These are phyloP conservation scores for Verticillium klebahnii DNA, from an alignment of 2,329 filamentous ascomycete species.

Conservation along the genomic window DNA sequence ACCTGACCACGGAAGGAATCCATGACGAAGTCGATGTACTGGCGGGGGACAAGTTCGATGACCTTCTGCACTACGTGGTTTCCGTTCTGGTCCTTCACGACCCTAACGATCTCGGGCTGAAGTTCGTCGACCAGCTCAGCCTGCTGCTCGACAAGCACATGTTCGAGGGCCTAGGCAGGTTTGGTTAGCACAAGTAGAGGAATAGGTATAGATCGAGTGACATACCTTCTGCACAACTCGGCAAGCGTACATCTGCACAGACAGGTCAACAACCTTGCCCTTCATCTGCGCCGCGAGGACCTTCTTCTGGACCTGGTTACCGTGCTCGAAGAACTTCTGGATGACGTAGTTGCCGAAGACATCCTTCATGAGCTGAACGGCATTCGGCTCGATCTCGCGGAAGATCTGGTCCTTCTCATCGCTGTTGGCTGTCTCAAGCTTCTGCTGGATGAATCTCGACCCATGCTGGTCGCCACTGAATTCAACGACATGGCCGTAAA, in stretches of 20 bases:
- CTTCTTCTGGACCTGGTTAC: conserved; percentile 89
- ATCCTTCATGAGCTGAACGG: conserved; percentile 87
- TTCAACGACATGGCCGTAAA: conserved; percentile 83
- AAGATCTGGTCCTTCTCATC: conserved; percentile 94
- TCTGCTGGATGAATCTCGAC: conserved; percentile 91
- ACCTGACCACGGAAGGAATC: conserved; percentile 74
- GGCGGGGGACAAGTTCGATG: conserved; percentile 72
- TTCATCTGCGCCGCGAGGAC: conserved; percentile 82
- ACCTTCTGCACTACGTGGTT: conserved; percentile 97
- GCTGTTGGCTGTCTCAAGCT: conserved; percentile 86
- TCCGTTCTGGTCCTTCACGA: conserved; percentile 83
- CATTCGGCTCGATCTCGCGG: conserved; percentile 78
- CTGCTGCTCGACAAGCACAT: conserved; percentile 90
- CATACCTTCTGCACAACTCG: conserved; percentile 88
- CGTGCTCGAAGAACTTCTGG: conserved; percentile 96
- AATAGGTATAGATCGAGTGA: conserved; percentile 10
- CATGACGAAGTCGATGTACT: conserved; percentile 82
- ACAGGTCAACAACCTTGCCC: conserved; percentile 74
- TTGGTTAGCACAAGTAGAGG: conserved; percentile 2
- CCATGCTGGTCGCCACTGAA: conserved; percentile 96
- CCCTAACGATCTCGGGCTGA: conserved; percentile 67
- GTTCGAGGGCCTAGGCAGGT: conserved; percentile 67
- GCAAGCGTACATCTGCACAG: conserved; percentile 87
- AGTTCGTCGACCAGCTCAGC: conserved; percentile 78
- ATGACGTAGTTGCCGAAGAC: conserved; percentile 98